Base-by-base conservation (phyloP, 352 stramenopile species). In the Phytophthora litchii region DNA sequence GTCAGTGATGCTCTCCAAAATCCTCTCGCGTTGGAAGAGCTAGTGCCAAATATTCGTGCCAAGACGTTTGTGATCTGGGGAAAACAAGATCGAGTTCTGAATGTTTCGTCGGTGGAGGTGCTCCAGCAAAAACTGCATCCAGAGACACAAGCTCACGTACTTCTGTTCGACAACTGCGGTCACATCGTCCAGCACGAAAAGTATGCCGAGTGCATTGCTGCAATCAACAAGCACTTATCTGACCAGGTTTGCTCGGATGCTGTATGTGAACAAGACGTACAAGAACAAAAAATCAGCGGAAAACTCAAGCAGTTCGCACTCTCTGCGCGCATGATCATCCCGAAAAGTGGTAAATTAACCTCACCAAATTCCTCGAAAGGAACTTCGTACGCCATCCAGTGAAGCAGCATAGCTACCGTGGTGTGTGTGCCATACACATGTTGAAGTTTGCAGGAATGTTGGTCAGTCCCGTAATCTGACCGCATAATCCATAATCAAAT, bases 111-210 rank as follows among this genome's bases (percentile, higher is more conserved):
- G 25, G 47, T 85, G 1, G 73, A 88, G 11, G 73, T 83, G 25
- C 64, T 92, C 7, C 32, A 83, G 16, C 25, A 81, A 35, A 78
- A 83, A 21, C 67, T 88, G 25, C 36, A 58, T 8, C 53, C 70
- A 21, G 70, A 67, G 16, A 23, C 54, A 0, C 62, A 71, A 44
- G 60, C 68, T 1, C 43, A 64, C 19, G 32, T 76, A 20, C 40
- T 88, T 27, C 60, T 86, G 3, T 73, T 88, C 20, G 72, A 88
- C 23, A 59, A 89, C 7, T 89, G 78, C 47, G 80, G 80, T 1
- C 83, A 92, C 54, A 78, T 76, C 20, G 51, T 91, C 27, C 83
- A 91, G 47, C 77, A 91, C 38, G 83, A 92, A 44, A 84, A 76
- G 38, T 19, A 78, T 51, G 60, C 67, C 3, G 75, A 86, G 31